Evolutionary conservation across 169 alveolate genomes (phyloP).

Genomic region (Cryptosporidium muris): DNA sequence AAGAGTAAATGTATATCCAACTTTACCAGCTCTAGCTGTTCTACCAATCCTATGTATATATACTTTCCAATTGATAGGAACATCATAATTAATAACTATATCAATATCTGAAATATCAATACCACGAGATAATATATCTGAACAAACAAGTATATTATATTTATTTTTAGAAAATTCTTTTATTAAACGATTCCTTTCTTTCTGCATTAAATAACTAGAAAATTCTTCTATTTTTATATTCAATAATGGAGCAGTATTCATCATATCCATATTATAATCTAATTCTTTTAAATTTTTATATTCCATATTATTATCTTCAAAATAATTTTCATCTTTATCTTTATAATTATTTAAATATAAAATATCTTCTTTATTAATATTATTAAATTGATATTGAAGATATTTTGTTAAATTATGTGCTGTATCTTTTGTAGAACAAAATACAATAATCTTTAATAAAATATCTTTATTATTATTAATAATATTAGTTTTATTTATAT

Average conservation of each 20-base stretch:
- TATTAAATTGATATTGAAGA: constrained; percentile 19
- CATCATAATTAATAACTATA: constrained; percentile 87
- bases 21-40: constrained; percentile 89
- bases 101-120: constrained; percentile 85
- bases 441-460: constrained; percentile 5
- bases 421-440: constrained; percentile 56
- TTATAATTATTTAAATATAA: background rate
- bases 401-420: constrained; percentile 24
- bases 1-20: constrained; percentile 75
- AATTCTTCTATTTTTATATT: constrained; percentile 31
- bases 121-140: constrained; percentile 93
- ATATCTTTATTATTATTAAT: too few species aligned
- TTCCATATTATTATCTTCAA: background rate
- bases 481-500: background rate
- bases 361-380: background rate
- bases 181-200: constrained; percentile 51
- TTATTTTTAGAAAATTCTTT: constrained; percentile 24
- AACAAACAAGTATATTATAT: constrained; percentile 83
- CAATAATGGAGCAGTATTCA: background rate
- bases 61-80: constrained; percentile 82
- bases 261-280: background rate
- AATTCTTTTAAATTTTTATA: background rate
- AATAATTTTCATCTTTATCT: background rate
- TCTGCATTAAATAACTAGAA: constrained; percentile 43
- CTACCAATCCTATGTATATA: constrained; percentile 90